Evolutionary conservation across 2,329 filamentous ascomycete genomes (phyloP).

Genomic region (Diaporthe ampelina): DNA sequence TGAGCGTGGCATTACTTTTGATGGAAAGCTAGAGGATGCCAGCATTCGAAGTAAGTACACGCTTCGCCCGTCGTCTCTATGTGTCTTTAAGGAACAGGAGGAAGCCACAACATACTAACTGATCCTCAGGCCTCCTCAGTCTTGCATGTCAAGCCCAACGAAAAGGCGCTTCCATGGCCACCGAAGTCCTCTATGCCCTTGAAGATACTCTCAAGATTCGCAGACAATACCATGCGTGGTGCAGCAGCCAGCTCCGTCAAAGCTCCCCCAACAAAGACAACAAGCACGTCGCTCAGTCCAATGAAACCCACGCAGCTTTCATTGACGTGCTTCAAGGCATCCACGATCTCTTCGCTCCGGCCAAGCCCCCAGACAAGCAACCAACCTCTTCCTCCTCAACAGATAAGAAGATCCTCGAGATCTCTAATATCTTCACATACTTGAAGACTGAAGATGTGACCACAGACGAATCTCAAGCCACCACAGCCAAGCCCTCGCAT

Average conservation of each 20-base stretch:
- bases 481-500: too few species aligned
- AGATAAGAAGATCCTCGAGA: neutral
- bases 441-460: neutral
- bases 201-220: slow-evolving; percentile 7
- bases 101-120: neutral
- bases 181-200: neutral
- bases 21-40: neutral
- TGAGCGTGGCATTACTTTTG: neutral
- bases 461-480: too few species aligned
- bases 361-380: neutral
- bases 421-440: neutral
- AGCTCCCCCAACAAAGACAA: neutral
- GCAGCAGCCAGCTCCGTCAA: neutral
- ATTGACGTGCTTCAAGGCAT: neutral
- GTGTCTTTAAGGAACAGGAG: neutral
- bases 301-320: neutral
- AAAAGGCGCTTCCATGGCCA: neutral
- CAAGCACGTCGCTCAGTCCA: neutral
- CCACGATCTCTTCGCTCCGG: neutral
- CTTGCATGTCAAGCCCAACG: neutral
- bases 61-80: too few species aligned
- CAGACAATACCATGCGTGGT: slow-evolving; percentile 11
- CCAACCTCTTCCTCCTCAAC: neutral
- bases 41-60: neutral
- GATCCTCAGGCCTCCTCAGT: neutral